Evolutionary conservation across 2,329 filamentous ascomycete genomes (phyloP).

Genomic region (Mollisia scopiformis): DNA sequence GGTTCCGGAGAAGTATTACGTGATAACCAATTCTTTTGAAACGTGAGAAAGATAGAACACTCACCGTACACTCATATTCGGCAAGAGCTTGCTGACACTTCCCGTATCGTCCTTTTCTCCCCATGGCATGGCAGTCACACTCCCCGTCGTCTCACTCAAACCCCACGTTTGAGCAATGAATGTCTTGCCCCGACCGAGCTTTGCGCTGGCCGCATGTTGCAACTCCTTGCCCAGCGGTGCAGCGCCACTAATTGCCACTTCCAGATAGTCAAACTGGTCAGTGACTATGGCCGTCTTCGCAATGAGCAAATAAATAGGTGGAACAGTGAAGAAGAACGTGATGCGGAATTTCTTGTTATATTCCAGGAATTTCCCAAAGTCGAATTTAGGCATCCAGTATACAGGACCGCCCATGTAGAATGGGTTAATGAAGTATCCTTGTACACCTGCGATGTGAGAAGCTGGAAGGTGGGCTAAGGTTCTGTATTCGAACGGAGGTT

Average conservation of each 20-base stretch:
- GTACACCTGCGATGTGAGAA: conserved; percentile 50
- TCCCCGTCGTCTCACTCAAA: conserved; percentile 39
- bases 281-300: conserved; percentile 58
- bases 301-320: conserved; percentile 62
- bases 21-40: neutral
- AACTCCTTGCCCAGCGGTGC: conserved; percentile 59
- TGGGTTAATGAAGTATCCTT: conserved; percentile 49
- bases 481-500: conserved; percentile 39
- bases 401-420: conserved; percentile 49
- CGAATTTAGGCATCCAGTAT: conserved; percentile 67
- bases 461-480: conserved; percentile 49
- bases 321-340: conserved; percentile 60
- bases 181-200: conserved; percentile 61
- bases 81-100: conserved; percentile 18
- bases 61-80: conserved; percentile 15
- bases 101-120: conserved; percentile 22
- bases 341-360: conserved; percentile 53
- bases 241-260: conserved; percentile 53
- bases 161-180: conserved; percentile 36
- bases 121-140: conserved; percentile 36
- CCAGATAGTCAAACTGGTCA: conserved; percentile 55
- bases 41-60: neutral
- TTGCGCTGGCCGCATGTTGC: conserved; percentile 52
- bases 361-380: conserved; percentile 56
- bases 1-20: neutral